phyloP scores from a whole-genome alignment of 2,329 filamentous ascomycete species.

The Arachnopeziza araneosa region DNA sequence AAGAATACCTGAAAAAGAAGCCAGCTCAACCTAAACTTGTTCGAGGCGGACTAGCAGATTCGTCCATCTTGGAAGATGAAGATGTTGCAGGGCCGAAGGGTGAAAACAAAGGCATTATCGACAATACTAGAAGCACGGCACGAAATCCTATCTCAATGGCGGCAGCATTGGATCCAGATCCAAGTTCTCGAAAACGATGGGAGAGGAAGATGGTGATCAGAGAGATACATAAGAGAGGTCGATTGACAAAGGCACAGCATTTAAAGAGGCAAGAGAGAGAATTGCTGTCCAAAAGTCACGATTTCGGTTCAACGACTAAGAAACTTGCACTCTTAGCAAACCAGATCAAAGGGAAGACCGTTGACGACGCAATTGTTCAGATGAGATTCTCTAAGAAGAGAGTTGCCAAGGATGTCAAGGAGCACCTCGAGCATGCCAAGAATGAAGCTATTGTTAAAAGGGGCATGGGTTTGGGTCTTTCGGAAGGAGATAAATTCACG shows the following conservation, averaged over 20 bases:
- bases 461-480: conserved; percentile 70
- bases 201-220: conserved; percentile 80
- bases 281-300: conserved; percentile 56
- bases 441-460: conserved; percentile 73
- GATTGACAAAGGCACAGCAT: conserved; percentile 59
- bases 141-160: conserved; percentile 51
- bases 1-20: conserved; percentile 45
- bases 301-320: conserved; percentile 82
- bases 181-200: conserved; percentile 65
- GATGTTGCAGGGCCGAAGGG: conserved; percentile 26
- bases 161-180: conserved; percentile 68
- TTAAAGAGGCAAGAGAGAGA: conserved; percentile 60
- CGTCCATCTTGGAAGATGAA: conserved; percentile 48
- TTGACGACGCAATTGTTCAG: conserved; percentile 89
- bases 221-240: conserved; percentile 62
- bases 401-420: conserved; percentile 71
- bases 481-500: conserved; percentile 30
- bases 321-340: conserved; percentile 81
- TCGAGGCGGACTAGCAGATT: conserved; percentile 39
- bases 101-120: conserved; percentile 8
- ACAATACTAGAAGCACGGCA: conserved; percentile 13
- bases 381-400: conserved; percentile 97
- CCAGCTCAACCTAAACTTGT: conserved; percentile 29
- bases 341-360: conserved; percentile 88
- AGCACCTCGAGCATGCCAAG: conserved; percentile 74